Conservation (phyloP, 768 basidiomycete species). For the Phanerodontia chrysosporium region DNA sequence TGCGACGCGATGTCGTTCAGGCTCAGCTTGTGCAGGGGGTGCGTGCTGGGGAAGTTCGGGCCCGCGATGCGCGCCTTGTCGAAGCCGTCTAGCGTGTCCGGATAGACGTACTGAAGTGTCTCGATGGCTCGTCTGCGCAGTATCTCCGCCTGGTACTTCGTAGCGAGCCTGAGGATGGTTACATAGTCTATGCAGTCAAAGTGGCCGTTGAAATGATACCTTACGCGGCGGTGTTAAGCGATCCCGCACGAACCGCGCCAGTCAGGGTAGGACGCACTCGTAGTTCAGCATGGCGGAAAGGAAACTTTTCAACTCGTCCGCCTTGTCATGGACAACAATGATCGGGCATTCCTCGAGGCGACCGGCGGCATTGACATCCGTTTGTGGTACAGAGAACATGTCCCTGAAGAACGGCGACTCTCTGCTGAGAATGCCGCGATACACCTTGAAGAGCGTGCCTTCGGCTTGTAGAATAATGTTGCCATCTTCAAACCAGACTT, state of each 20-base stretch:
- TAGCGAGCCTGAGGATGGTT: not conserved
- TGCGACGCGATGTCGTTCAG: not conserved
- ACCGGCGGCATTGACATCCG: conserved; percentile 2
- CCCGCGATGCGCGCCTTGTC: not conserved
- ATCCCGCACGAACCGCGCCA: not conserved
- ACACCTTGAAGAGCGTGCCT: conserved; percentile 23
- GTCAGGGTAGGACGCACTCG: not conserved
- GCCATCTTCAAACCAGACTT: conserved; percentile 28
- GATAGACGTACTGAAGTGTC: not conserved
- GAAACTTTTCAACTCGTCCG: conserved; percentile 14
- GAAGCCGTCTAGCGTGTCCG: not conserved
- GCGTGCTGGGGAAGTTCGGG: not conserved
- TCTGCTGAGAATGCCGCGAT: conserved; percentile 19
- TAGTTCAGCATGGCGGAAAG: conserved; percentile 10
- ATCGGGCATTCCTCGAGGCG: conserved; percentile 23
- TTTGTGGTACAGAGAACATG: conserved; percentile 3
- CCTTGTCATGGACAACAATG: conserved; percentile 13
- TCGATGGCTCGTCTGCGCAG: not conserved
- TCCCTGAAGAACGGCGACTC: conserved; percentile 18
- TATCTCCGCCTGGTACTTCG: not conserved
- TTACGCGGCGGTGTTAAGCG: not conserved
- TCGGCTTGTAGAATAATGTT: conserved; percentile 23
- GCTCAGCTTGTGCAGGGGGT: not conserved
- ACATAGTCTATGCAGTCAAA: not conserved
- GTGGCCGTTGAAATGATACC: not conserved